Percentiles rank a stretch among this genome's conserved stretches.
phyloP scores from a whole-genome alignment of 345 rosid genomes.

The Arabis alpina region DNA sequence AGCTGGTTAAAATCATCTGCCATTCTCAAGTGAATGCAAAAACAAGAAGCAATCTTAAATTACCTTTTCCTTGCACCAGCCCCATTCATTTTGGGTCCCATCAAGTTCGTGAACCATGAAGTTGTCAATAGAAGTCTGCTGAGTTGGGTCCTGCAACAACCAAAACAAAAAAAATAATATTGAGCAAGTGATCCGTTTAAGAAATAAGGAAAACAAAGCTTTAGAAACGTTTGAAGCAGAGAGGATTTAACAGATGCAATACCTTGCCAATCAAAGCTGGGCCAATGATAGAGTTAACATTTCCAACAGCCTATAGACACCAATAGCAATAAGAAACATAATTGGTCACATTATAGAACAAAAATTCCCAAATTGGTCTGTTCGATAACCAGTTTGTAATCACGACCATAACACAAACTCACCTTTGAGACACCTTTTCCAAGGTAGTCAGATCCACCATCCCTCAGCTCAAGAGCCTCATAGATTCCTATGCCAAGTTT shows the following conservation, averaged over 20 bases:
- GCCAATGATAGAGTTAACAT: conserved; percentile 75
- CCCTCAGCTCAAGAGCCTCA: conserved; percentile 92
- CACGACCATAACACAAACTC: background rate
- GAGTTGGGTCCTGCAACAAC: conserved; percentile 75
- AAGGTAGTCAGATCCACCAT: conserved; percentile 93
- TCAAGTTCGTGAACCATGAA: conserved; percentile 94
- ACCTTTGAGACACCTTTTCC: conserved; percentile 96
- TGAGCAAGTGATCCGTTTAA: background rate
- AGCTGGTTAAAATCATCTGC: background rate
- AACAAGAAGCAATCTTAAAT: background rate
- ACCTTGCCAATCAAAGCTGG: conserved; percentile 96
- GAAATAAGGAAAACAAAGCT: too few relatives aligned
- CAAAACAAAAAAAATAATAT: background rate
- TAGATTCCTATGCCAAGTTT: conserved; percentile 57
- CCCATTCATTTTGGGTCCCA: conserved; percentile 99
- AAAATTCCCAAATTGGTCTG: conserved; percentile 8
- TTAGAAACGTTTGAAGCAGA: background rate
- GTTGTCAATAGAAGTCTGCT: conserved; percentile 81
- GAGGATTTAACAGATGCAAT: background rate
- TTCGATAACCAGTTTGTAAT: background rate
- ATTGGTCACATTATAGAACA: too few relatives aligned
- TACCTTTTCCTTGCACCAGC: conserved; percentile 99
- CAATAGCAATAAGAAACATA: background rate
- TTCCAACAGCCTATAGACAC: conserved; percentile 69
- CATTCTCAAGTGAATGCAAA: background rate